These are phyloP conservation scores for Cylindrotheca fusiformis DNA, from an alignment of 108 stramenopile genomes.

Conservation along the genomic window DNA sequence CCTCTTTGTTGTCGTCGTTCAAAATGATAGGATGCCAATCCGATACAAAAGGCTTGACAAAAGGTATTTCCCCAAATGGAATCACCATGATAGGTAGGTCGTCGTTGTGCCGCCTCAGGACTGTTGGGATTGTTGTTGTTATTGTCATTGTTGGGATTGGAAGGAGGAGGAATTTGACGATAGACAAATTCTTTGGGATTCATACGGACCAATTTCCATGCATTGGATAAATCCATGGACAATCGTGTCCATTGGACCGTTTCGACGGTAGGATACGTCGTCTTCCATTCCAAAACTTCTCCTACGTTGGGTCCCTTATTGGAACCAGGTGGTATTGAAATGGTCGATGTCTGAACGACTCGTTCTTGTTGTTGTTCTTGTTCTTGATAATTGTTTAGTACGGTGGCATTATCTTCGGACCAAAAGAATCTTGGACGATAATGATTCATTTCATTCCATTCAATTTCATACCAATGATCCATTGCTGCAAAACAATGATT, in stretches of 20 bases:
- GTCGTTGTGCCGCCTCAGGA: not conserved
- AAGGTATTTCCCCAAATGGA: conserved; percentile 69
- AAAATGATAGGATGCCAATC: conserved; percentile 81
- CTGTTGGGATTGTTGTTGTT: no score
- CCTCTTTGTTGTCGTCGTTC: no score
- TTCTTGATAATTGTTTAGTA: no score
- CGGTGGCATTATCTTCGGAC: no score
- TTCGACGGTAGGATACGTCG: not conserved
- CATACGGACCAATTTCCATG: not conserved
- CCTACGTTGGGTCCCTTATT: not conserved
- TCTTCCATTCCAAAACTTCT: not conserved
- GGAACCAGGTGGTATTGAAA: not conserved
- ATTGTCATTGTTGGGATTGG: not conserved
- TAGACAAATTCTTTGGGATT: not conserved
- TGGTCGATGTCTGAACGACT: not conserved
- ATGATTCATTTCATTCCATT: not conserved
- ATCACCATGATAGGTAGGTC: conserved; percentile 30
- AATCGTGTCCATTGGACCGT: not conserved
- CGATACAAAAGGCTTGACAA: conserved; percentile 61
- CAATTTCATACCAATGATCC: not conserved
- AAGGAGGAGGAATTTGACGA: not conserved
- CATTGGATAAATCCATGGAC: not conserved
- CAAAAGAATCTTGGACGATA: not conserved
- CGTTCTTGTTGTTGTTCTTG: no score
- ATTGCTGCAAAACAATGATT: not conserved